Evolutionary conservation across 2,329 filamentous ascomycete genomes (phyloP).

Genomic region (Berkeleyomyces basicola): DNA sequence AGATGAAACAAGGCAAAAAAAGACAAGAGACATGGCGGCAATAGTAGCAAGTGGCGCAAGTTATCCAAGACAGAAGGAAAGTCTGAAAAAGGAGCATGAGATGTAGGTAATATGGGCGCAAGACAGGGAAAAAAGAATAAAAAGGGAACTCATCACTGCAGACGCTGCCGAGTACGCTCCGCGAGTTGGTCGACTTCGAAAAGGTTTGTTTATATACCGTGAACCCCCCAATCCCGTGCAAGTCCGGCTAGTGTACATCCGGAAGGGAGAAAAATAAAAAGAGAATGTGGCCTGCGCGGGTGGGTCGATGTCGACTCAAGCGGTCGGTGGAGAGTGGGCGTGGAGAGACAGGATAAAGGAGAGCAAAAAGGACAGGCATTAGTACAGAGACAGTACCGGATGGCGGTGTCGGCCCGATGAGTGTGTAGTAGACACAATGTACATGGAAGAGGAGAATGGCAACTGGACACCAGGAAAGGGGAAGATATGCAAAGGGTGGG

Average conservation of each 20-base stretch:
- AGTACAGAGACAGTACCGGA: not conserved
- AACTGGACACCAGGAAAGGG: not conserved
- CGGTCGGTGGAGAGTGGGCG: not conserved
- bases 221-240: not conserved
- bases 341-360: not conserved
- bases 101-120: slow-evolving; percentile 3
- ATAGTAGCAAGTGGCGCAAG: not conserved
- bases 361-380: not conserved
- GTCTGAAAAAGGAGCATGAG: not conserved
- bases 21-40: slow-evolving; percentile 6
- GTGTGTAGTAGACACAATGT: slow-evolving; percentile 2
- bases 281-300: not conserved
- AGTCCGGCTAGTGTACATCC: not conserved
- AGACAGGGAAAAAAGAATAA: slow-evolving; percentile 6
- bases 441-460: not conserved
- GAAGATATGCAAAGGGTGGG: not conserved
- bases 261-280: not conserved
- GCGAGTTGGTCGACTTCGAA: not conserved
- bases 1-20: not conserved
- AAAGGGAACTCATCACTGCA: slow-evolving; percentile 1
- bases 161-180: not conserved
- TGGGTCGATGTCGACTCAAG: not conserved
- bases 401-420: not conserved
- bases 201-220: not conserved
- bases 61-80: not conserved